Evolutionary conservation across 495 filamentous ascomycete species (phyloP).

Genomic region (Aspergillus bertholletiae): DNA sequence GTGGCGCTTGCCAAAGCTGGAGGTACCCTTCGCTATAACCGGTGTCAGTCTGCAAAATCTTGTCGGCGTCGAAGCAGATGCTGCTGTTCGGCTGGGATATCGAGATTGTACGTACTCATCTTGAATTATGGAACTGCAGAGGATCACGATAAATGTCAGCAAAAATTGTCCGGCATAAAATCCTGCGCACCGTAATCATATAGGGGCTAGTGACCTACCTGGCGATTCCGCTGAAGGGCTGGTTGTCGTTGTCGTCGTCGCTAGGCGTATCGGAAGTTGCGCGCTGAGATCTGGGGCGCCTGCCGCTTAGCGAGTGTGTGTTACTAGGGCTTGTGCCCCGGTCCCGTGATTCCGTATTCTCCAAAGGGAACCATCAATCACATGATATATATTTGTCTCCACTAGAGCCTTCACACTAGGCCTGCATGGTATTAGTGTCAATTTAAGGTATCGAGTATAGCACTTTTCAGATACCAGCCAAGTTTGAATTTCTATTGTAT

Average conservation of each 20-base stretch:
- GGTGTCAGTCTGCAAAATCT: slow-evolving; percentile 42
- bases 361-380: slow-evolving; percentile 1
- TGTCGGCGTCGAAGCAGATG: slow-evolving; percentile 24
- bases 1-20: slow-evolving; percentile 96
- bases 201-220: slow-evolving; percentile 29
- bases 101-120: slow-evolving; percentile 56
- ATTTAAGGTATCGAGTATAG: neutral
- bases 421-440: neutral
- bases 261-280: slow-evolving; percentile 43
- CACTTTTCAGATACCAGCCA: no score
- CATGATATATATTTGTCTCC: slow-evolving; percentile 1
- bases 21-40: slow-evolving; percentile 82
- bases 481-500: no score
- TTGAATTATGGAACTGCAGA: slow-evolving; percentile 54
- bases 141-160: neutral
- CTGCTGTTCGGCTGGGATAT: slow-evolving; percentile 21
- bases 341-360: slow-evolving; percentile 23
- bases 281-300: slow-evolving; percentile 30
- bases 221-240: slow-evolving; percentile 50
- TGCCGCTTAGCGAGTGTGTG: slow-evolving; percentile 42
- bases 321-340: slow-evolving; percentile 34
- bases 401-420: neutral
- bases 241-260: slow-evolving; percentile 51
- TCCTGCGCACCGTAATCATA: neutral
- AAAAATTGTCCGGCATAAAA: slow-evolving; percentile 14